A percentile compares a stretch with the other conserved stretches of the same genome.
Conservation (phyloP, 768 basidiomycete genomes). For the Kwoniella sp. region DNA sequence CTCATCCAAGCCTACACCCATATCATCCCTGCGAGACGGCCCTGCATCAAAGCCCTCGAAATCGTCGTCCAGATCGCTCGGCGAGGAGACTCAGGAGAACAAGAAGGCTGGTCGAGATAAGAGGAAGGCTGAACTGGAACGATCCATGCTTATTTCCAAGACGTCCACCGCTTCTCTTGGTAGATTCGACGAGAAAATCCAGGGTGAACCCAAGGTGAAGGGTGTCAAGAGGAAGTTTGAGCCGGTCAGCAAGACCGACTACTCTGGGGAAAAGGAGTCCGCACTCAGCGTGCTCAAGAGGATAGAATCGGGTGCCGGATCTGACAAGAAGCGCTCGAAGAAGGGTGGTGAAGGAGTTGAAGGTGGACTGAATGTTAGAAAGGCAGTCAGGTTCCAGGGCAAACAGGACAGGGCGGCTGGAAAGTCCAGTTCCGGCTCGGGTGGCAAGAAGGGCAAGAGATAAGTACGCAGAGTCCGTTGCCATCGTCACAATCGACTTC, state of each 20-base stretch:
- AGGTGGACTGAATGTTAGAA: constrained; percentile 77
- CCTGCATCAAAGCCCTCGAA: constrained; percentile 18
- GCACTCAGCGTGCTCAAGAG: constrained; percentile 75
- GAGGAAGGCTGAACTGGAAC: constrained; percentile 74
- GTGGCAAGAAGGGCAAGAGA: constrained; percentile 27
- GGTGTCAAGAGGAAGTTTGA: constrained; percentile 97
- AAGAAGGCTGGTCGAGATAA: constrained; percentile 55
- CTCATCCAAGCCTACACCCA: constrained; percentile 26
- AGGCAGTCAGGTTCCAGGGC: constrained; percentile 69
- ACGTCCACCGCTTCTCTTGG: constrained; percentile 94
- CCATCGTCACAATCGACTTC: background rate
- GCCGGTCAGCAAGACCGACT: constrained; percentile 66
- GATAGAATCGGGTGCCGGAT: constrained; percentile 65
- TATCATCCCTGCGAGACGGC: background rate
- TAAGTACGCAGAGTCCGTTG: background rate
- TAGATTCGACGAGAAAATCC: constrained; percentile 79
- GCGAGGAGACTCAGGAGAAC: constrained; percentile 21
- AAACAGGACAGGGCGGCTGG: constrained; percentile 57
- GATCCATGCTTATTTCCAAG: constrained; percentile 72
- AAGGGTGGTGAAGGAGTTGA: constrained; percentile 60
- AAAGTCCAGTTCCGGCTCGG: constrained; percentile 10
- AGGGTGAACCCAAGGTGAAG: constrained; percentile 82
- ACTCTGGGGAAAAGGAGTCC: constrained; percentile 67
- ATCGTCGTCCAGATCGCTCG: constrained; percentile 13
- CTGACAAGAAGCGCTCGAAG: constrained; percentile 63